phyloP scores from a whole-genome alignment of 176 grass and related monocot species.

The Triticum monococcum region DNA sequence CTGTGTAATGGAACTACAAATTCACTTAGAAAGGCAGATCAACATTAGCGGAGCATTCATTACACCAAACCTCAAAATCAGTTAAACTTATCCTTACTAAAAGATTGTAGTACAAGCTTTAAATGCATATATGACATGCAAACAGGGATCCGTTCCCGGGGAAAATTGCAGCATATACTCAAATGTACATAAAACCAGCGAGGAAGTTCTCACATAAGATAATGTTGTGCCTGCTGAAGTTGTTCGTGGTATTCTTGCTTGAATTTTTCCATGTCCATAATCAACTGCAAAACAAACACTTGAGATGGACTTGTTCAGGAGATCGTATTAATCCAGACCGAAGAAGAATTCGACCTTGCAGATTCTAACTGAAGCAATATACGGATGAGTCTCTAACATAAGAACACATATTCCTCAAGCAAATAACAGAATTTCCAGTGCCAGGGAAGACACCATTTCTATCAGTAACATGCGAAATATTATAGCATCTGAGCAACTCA shows the following conservation, averaged over 20 bases:
- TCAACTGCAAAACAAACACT: constrained; percentile 53
- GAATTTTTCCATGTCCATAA: constrained; percentile 78
- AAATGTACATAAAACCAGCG: constrained; percentile 15
- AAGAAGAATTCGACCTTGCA: constrained; percentile 3
- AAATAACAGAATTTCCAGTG: background rate
- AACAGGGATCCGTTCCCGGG: background rate
- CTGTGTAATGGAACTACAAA: background rate
- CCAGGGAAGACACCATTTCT: background rate
- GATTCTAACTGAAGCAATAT: background rate
- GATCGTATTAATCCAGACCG: background rate
- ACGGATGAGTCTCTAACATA: background rate
- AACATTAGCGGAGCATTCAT: background rate
- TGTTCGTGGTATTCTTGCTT: constrained; percentile 60
- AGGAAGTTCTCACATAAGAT: constrained; percentile 52
- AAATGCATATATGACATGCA: background rate
- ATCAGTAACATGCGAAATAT: background rate
- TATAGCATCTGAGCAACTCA: background rate
- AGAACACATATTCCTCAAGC: background rate
- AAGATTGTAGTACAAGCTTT: background rate
- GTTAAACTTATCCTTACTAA: background rate
- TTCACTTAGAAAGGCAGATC: constrained; percentile 7
- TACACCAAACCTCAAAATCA: constrained; percentile 4
- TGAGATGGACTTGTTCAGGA: constrained; percentile 23
- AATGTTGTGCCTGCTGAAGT: constrained; percentile 60
- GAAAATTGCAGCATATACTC: constrained; percentile 18